Conservation (phyloP, 345 rosid genomes). For the Erysimum cheiranthoides region DNA sequence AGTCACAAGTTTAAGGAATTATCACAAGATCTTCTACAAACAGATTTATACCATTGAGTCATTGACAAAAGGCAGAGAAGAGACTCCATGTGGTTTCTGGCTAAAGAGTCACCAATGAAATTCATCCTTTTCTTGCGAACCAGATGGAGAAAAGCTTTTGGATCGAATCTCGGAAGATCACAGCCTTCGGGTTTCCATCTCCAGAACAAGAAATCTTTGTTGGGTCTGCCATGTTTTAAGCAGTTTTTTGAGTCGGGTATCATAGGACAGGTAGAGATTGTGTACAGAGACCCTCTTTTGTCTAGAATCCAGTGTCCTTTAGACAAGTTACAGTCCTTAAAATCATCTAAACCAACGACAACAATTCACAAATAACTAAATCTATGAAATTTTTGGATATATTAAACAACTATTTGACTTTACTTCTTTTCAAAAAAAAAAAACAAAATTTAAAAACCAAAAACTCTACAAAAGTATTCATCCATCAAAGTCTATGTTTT, state of each 20-base stretch:
- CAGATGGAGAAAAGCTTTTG: conserved; percentile 53
- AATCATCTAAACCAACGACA: conserved; percentile 19
- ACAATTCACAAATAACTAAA: background rate
- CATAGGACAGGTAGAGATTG: conserved; percentile 64
- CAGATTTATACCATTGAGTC: conserved; percentile 51
- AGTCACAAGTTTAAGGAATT: conserved; percentile 1
- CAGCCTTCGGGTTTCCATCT: conserved; percentile 79
- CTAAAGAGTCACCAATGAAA: conserved; percentile 80
- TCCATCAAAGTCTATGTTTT: too few species aligned
- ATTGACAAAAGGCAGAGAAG: conserved; percentile 77
- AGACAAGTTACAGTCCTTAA: conserved; percentile 56
- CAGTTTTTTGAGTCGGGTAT: conserved; percentile 73
- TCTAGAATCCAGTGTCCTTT: conserved; percentile 72
- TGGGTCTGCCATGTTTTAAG: conserved; percentile 62
- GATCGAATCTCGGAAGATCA: conserved; percentile 67
- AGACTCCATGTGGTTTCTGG: conserved; percentile 82
- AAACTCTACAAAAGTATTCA: too few species aligned
- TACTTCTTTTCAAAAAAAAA: too few species aligned
- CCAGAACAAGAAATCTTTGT: conserved; percentile 71
- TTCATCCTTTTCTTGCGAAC: conserved; percentile 67
- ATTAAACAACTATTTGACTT: too few species aligned
- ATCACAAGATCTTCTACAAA: background rate
- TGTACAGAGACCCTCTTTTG: conserved; percentile 50
- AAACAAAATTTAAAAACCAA: too few species aligned
- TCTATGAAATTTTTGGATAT: too few species aligned